These are phyloP conservation scores for Botryotinia convoluta DNA, from an alignment of 2,329 filamentous ascomycete genomes.

Conservation along the genomic window DNA sequence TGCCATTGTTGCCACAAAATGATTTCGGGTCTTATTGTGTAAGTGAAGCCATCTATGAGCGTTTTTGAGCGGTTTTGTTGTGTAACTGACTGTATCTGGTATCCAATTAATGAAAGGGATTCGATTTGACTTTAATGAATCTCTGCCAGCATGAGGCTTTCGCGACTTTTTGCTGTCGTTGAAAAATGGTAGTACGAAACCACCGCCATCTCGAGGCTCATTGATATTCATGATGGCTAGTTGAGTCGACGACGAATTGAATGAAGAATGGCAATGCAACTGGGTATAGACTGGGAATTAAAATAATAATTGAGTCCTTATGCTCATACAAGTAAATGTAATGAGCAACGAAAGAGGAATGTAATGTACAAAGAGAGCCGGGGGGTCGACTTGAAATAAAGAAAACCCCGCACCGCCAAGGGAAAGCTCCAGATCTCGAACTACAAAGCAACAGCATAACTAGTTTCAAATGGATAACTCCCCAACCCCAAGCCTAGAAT, in stretches of 20 bases:
- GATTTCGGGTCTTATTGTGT: conserved; percentile 10
- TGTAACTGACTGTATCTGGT: conserved; percentile 25
- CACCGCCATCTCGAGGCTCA: conserved; percentile 24
- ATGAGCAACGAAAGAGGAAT: background rate
- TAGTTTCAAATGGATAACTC: background rate
- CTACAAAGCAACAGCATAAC: conserved; percentile 1
- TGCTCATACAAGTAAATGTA: background rate
- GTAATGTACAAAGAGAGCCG: background rate
- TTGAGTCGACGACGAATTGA: conserved; percentile 25
- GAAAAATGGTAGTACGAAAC: conserved; percentile 30
- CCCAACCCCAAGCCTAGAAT: background rate
- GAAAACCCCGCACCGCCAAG: background rate
- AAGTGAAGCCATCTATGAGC: conserved; percentile 24
- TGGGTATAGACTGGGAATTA: background rate
- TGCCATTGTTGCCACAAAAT: conserved; percentile 26
- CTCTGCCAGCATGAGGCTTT: conserved; percentile 18
- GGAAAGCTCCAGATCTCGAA: background rate
- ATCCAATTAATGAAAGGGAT: conserved; percentile 25
- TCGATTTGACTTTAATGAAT: conserved; percentile 28
- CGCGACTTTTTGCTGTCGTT: conserved; percentile 22
- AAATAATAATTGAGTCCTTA: background rate
- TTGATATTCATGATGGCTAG: conserved; percentile 31
- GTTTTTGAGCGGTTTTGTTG: background rate
- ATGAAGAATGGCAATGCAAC: background rate
- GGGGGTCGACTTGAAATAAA: background rate